Base-by-base conservation (phyloP, 345 rosid genomes). In the Geranium rotundifolium region DNA sequence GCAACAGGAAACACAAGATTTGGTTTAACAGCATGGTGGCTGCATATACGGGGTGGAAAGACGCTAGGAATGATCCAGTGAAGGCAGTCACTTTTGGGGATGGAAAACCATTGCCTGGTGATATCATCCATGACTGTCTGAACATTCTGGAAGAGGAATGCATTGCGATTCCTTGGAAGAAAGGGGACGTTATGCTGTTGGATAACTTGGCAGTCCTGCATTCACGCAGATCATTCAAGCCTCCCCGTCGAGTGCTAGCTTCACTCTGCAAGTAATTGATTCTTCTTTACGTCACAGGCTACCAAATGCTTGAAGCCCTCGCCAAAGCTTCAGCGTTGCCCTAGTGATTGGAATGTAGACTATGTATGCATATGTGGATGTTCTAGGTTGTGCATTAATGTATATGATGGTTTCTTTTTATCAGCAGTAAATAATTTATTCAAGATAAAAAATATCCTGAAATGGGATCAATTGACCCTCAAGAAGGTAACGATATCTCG, bases 11-110 rank as follows among this genome's bases (percentile, higher is more conserved):
- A 55, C 86, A 90, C 4, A 89, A 92, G 75, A 80, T 82, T 12
- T 92, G 98, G 97, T 87, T 89, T 74, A 89, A 89, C 41, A 85
- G 96, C 75, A 85, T 89, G 95, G 96, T 87, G 57, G 91, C 95
- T 27, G 96, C 93, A 7, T 87, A 85, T 64, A 87, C 85, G 0
- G 96, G 96, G 0, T 85, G 98, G 98, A 74, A 87, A 71, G 93
- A 87, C 63, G 75, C 62, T 7, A 71, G 89, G 59, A 92, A 89
- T 6, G 89, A 89, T 77, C 91, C 95, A 6, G 69, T 20, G 39
- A 89, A 84, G 71, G 88, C 95, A 0, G 90, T 87, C 50, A 83
- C 83, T 1, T 87, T 87, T 10, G 97, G 95, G 12, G 81, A 87
- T 19, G 95, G 96, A 4, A 61, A 69, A 29, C 82, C 87, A 12